phyloP scores from a whole-genome alignment of 495 filamentous ascomycete species.

The Trichodelitschia bisporula region DNA sequence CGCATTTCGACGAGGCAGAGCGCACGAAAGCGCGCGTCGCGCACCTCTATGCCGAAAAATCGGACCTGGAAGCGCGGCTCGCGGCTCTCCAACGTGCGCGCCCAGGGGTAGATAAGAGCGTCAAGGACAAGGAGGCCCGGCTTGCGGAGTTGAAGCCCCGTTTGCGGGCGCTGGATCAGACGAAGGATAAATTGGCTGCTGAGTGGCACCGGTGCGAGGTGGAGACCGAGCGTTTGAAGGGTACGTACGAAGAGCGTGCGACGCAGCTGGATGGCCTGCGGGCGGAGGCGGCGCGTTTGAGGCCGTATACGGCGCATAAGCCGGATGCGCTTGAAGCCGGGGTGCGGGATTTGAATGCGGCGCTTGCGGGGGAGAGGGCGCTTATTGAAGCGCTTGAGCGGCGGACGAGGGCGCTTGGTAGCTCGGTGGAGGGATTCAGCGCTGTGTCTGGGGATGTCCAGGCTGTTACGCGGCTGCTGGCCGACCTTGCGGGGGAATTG shows the following conservation, averaged over 20 bases:
- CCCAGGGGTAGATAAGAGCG: constrained; percentile 49
- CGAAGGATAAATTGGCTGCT: constrained; percentile 54
- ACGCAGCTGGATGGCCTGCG: constrained; percentile 28
- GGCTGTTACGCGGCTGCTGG: constrained; percentile 64
- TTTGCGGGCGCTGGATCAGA: constrained; percentile 47
- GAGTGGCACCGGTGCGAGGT: constrained; percentile 50
- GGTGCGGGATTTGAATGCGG: constrained; percentile 59
- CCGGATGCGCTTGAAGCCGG: constrained; percentile 58
- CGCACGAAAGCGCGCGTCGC: constrained; percentile 67
- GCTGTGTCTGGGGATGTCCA: constrained; percentile 64
- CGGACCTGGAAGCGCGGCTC: constrained; percentile 57
- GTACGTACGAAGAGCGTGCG: constrained; percentile 56
- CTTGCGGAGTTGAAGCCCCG: constrained; percentile 67
- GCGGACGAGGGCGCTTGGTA: constrained; percentile 70
- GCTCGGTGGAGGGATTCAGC: constrained; percentile 66
- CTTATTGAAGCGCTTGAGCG: constrained; percentile 73
- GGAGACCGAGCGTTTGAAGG: constrained; percentile 46
- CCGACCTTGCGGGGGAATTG: constrained; percentile 63
- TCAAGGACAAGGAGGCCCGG: constrained; percentile 54
- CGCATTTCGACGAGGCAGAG: constrained; percentile 78
- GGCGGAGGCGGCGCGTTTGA: constrained; percentile 67
- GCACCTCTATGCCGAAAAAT: constrained; percentile 61
- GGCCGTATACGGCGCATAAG: constrained; percentile 75
- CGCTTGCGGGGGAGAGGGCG: constrained; percentile 46
- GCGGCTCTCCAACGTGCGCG: constrained; percentile 55